A percentile compares a stretch with the other conserved stretches of the same genome.
Conservation (phyloP, 164 flowering plant species). For the Dillenia suffruticosa region DNA sequence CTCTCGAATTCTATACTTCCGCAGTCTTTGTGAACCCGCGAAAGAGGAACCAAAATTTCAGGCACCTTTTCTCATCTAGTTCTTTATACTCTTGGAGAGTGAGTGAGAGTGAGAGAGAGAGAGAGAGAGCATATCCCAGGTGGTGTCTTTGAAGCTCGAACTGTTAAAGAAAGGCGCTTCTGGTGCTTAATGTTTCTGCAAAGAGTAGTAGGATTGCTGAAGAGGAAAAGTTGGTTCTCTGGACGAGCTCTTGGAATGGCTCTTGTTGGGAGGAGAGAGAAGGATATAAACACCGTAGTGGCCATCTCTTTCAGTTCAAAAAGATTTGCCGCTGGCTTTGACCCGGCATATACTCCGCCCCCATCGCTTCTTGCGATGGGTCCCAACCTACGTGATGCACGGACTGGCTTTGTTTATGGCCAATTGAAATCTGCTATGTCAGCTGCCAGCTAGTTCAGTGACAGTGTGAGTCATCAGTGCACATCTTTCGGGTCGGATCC, state of each 20-base stretch:
- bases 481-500: too few relatives aligned
- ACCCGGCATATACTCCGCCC: too few relatives aligned
- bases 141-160: conserved; percentile 73
- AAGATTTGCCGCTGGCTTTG: too few relatives aligned
- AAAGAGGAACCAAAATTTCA: too few relatives aligned
- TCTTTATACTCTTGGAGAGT: background rate
- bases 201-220: background rate
- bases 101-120: background rate
- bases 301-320: conserved; percentile 29
- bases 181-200: conserved; percentile 3
- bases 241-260: conserved; percentile 3
- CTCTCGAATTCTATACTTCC: conserved; percentile 91
- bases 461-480: too few relatives aligned
- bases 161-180: conserved; percentile 26
- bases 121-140: conserved; percentile 39
- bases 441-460: too few relatives aligned
- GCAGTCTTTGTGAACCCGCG: conserved; percentile 92
- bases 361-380: too few relatives aligned
- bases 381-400: too few relatives aligned
- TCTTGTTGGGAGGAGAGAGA: conserved; percentile 20
- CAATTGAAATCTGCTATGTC: too few relatives aligned
- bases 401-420: too few relatives aligned
- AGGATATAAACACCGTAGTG: conserved; percentile 24
- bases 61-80: background rate
- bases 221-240: conserved; percentile 4